Conservation (phyloP, 2,329 filamentous ascomycete genomes). For the Trichoderma brevicompactum region DNA sequence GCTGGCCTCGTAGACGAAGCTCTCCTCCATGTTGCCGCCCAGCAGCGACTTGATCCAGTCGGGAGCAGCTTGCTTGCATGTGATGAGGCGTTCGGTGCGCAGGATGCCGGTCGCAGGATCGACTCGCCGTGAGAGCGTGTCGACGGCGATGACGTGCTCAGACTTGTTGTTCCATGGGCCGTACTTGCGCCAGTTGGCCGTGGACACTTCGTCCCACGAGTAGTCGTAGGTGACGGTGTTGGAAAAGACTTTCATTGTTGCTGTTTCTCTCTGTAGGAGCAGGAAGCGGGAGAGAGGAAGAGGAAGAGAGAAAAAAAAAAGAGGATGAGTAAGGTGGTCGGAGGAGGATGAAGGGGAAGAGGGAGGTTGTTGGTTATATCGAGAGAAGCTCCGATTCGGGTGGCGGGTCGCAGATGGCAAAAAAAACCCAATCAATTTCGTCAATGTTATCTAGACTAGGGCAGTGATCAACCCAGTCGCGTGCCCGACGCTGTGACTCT, state of each 20-base stretch:
- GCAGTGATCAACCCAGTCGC: conserved; percentile 25
- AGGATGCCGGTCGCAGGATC: conserved; percentile 62
- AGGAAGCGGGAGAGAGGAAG: background rate
- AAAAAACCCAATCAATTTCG: conserved; percentile 29
- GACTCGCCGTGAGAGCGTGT: conserved; percentile 77
- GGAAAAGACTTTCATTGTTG: conserved; percentile 90
- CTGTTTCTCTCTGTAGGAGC: conserved; percentile 1
- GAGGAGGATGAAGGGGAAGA: conserved; percentile 6
- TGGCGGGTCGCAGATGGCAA: conserved; percentile 25
- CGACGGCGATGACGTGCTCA: conserved; percentile 94
- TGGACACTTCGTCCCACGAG: conserved; percentile 97
- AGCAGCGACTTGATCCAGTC: conserved; percentile 82
- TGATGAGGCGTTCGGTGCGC: conserved; percentile 65
- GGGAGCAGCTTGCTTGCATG: conserved; percentile 67
- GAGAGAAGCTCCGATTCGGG: conserved; percentile 29
- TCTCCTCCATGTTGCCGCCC: conserved; percentile 73
- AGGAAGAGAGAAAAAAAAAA: background rate
- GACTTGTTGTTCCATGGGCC: conserved; percentile 98
- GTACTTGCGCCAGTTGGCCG: conserved; percentile 98
- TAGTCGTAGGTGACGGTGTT: conserved; percentile 91
- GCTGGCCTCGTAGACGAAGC: conserved; percentile 91
- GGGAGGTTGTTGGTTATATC: conserved; percentile 13
- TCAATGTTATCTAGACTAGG: conserved; percentile 25
- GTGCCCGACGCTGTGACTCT: conserved; percentile 18
- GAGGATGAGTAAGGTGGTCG: background rate